These are phyloP conservation scores for Arxiozyma slooffiae DNA, from an alignment of 1,139 yeast species.

Conservation along the genomic window DNA sequence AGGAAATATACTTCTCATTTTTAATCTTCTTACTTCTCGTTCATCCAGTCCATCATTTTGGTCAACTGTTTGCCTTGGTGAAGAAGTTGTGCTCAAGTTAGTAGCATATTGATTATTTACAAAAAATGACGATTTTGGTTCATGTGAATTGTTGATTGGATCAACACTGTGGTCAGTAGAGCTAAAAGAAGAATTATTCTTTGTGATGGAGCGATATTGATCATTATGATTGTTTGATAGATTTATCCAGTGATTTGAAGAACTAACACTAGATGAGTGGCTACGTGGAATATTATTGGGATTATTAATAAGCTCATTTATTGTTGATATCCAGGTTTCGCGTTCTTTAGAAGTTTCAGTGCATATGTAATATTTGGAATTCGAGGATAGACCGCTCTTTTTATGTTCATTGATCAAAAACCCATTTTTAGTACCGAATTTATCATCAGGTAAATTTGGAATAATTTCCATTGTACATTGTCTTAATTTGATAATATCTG, in stretches of 20 bases:
- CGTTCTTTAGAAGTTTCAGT: conserved; percentile 77
- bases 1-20: conserved; percentile 53
- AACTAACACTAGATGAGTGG: background rate
- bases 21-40: conserved; percentile 37
- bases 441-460: conserved; percentile 54
- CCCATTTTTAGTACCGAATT: conserved; percentile 67
- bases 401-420: conserved; percentile 60
- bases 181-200: background rate
- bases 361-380: conserved; percentile 63
- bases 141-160: background rate
- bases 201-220: background rate
- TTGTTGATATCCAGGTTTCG: conserved; percentile 62
- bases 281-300: background rate
- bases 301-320: conserved; percentile 38
- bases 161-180: background rate
- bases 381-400: conserved; percentile 45
- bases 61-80: conserved; percentile 16
- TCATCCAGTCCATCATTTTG: conserved; percentile 21
- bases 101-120: background rate
- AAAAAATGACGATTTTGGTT: background rate
- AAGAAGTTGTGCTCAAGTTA: conserved; percentile 10
- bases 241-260: background rate
- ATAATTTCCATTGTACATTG: conserved; percentile 60
- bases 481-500: conserved; percentile 50
- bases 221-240: background rate